These are phyloP conservation scores for Pleurotus giganteus DNA, from an alignment of 768 basidiomycete species.

Conservation along the genomic window DNA sequence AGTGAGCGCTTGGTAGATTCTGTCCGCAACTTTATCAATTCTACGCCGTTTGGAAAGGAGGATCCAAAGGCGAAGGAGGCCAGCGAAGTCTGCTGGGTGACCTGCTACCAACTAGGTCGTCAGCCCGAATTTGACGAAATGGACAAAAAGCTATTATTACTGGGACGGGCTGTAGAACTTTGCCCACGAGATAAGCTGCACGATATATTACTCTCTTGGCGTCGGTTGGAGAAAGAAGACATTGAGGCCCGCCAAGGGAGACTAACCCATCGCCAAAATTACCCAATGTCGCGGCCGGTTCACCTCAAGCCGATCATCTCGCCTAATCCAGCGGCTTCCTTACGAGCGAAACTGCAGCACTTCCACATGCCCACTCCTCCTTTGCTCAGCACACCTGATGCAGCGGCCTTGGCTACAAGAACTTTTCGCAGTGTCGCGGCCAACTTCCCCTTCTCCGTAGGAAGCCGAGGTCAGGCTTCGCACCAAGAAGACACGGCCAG, in stretches of 20 bases:
- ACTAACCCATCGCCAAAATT: constrained; percentile 27
- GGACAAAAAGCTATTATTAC: constrained; percentile 61
- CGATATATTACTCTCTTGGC: constrained; percentile 79
- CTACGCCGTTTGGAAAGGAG: constrained; percentile 24
- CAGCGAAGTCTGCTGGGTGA: constrained; percentile 85
- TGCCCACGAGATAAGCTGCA: constrained; percentile 81
- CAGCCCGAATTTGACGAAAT: constrained; percentile 74
- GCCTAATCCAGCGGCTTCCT: constrained; percentile 44
- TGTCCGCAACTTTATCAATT: constrained; percentile 47
- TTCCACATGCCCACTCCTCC: constrained; percentile 71
- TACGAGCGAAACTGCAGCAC: constrained; percentile 60
- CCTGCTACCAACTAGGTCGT: constrained; percentile 84
- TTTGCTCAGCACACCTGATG: constrained; percentile 70
- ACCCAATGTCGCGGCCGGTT: constrained; percentile 17
- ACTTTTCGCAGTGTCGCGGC: constrained; percentile 79
- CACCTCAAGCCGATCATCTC: constrained; percentile 21
- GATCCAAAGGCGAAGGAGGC: constrained; percentile 53
- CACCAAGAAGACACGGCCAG: constrained; percentile 43
- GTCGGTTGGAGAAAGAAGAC: constrained; percentile 67
- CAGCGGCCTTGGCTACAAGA: constrained; percentile 73
- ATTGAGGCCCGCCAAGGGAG: constrained; percentile 47
- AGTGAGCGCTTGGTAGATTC: constrained; percentile 69
- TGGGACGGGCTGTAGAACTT: constrained; percentile 82
- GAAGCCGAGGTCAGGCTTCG: constrained; percentile 33
- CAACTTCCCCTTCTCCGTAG: constrained; percentile 68